Base-by-base conservation (phyloP, 768 basidiomycete species). In the Boletellus sp. region DNA sequence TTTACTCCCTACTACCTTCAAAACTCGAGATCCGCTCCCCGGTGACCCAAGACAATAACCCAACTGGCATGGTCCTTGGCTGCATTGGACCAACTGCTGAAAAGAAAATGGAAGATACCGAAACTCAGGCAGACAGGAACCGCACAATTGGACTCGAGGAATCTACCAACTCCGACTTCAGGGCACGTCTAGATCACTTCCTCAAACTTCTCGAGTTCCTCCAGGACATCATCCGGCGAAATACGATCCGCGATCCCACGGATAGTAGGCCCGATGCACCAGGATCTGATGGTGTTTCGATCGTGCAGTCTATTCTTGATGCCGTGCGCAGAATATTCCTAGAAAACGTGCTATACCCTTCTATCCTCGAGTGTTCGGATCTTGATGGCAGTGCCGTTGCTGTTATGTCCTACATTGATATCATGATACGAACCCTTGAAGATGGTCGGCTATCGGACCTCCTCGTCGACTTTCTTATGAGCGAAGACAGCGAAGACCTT, bases 371-470 rank as follows among this genome's bases (percentile, higher is more conserved):
- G 64, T 94, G 92, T 68, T 94, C 94, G 0, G 90, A 91, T 52
- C 63, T 76, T 5, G 95, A 97, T 64, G 95, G 95, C n/a, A 95
- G 93, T 53, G 90, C 94, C 0, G 87, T 96, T 2, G 94, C 95
- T 10, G 94, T 98, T 47, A 84, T 97, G 80, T 91, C 89, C 15
- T 97, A 98, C 64, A 83, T 97, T 55, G 92, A 96, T 57, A 80
- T 91, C 60, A 87, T 92, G 78, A 76, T 93, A 45, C 78, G 83
- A 50, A 90, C 85, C 0, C 75, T 94, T 6, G 76, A 80, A 32
- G 75, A 80, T 20, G 85, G 84, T 1, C 79, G 77, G 43, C 76
- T 95, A 35, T 80, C 79, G 15, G 80, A 85, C 40, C 74, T 87
- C 20, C 70, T 95, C 15, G 76, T 94, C 36, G 75, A 80, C 42